Evolutionary conservation across 306 rosid genomes (phyloP).

Genomic region (Cajanus cajan): DNA sequence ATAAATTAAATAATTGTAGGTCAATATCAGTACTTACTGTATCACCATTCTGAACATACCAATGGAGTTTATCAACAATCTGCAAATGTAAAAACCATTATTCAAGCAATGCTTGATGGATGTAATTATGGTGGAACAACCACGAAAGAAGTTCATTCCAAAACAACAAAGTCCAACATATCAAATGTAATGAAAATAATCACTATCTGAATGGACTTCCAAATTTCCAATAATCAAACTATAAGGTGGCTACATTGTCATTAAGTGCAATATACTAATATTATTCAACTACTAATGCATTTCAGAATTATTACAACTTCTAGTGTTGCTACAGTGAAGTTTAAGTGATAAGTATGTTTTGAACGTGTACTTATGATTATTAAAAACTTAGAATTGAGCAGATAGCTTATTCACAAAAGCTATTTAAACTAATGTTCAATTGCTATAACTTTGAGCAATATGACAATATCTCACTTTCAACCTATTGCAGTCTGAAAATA

Average conservation of each 20-base stretch:
- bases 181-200: conserved; percentile 10
- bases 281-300: neutral
- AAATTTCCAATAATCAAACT: conserved; percentile 3
- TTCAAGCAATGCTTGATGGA: conserved; percentile 32
- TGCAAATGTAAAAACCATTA: conserved; percentile 44
- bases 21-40: conserved; percentile 50
- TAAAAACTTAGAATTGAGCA: conserved; percentile 9
- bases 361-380: neutral
- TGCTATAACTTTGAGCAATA: neutral
- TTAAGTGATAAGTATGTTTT: neutral
- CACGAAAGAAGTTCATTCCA: conserved; percentile 10
- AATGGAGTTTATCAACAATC: conserved; percentile 80
- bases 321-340: neutral
- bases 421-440: neutral
- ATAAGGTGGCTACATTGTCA: neutral
- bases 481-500: neutral
- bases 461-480: conserved; percentile 1
- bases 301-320: conserved; percentile 2
- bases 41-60: conserved; percentile 71
- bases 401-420: neutral
- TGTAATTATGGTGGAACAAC: conserved; percentile 11
- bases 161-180: neutral
- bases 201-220: conserved; percentile 10
- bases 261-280: neutral
- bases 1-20: neutral